Evolutionary conservation across 495 filamentous ascomycete species (phyloP).

Genomic region (Daldinia concentrica): DNA sequence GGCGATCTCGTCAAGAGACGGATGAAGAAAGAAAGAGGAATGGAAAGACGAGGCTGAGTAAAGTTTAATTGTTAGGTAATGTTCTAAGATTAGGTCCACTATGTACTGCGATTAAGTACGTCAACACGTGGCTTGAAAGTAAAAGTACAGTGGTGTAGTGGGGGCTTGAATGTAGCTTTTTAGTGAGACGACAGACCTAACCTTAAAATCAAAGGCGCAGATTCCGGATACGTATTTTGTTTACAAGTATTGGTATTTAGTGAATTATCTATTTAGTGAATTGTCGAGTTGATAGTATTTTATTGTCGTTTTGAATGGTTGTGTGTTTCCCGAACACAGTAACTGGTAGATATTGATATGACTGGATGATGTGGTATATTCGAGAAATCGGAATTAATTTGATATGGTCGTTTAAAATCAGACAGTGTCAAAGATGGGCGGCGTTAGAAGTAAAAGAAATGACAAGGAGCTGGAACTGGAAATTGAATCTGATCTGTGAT

Average conservation of each 20-base stretch:
- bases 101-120: not conserved
- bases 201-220: not conserved
- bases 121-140: not conserved
- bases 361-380: not conserved
- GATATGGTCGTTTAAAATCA: not conserved
- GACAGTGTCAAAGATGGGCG: too few relatives aligned
- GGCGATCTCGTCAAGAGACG: constrained; percentile 31
- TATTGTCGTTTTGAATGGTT: not conserved
- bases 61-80: constrained; percentile 14
- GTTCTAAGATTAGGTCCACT: not conserved
- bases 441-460: not conserved
- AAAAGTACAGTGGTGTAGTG: not conserved
- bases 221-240: not conserved
- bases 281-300: not conserved
- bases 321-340: not conserved
- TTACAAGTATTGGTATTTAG: not conserved
- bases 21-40: constrained; percentile 32
- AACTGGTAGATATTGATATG: not conserved
- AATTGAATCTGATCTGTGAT: not conserved
- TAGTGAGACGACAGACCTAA: not conserved
- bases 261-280: not conserved
- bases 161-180: not conserved
- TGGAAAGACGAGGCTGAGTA: constrained; percentile 39
- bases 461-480: not conserved
- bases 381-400: not conserved